Evolutionary conservation across 139 green algal genomes (phyloP), one percentile per base, ranked within the genome.

Genomic region (Nannochloris sp.): DNA sequence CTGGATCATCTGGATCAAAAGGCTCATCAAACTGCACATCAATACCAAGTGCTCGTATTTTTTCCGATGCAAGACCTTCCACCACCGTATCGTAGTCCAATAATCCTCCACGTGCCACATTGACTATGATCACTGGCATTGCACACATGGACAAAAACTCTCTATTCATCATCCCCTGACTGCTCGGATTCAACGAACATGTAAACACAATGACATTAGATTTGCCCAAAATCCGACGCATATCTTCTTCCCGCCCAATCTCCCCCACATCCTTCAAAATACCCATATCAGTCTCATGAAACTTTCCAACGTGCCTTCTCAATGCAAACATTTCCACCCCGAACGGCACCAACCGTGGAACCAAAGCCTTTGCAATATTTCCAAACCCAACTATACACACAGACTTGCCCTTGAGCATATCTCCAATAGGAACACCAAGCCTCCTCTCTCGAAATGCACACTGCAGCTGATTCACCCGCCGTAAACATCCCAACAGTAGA

Each of bases 21-120:
- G 84, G 84, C 62, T 90, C 84, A 6, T 61, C 5, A 67, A 70
- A 82, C 14, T 73, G 40, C 49, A 90, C 84, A 72, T 90, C 84
- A 37, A 82, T 56, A 5, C 72, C 84, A 30, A 88, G 30, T 12
- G 65, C 79, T 1, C 71, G 80, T 11, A 90, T 59, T 0, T 49
- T 53, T 5, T 70, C 76, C 17, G 11, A 66, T 2, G 79, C 58
- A 29, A 90, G 66, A 6, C 60, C 78, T 17, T 43, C 58, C 3
- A 23, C 6, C 2, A 87, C 59, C 3, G 80, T 70, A 1, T 63
- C 59, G 30, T 84, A 79, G 12, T 90, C 70, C 5, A 89, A 61
- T 56, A 90, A 62, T 2, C 78, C 78, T 2, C 84, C 83, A 44
- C 77, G 45, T 2, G 77, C 75, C 26, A 90, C 66, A 61, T 90